A percentile compares a stretch with the other conserved stretches of the same genome.
These are phyloP conservation scores for Aspergillus hortae DNA, from an alignment of 2,329 filamentous ascomycete genomes.

Conservation along the genomic window DNA sequence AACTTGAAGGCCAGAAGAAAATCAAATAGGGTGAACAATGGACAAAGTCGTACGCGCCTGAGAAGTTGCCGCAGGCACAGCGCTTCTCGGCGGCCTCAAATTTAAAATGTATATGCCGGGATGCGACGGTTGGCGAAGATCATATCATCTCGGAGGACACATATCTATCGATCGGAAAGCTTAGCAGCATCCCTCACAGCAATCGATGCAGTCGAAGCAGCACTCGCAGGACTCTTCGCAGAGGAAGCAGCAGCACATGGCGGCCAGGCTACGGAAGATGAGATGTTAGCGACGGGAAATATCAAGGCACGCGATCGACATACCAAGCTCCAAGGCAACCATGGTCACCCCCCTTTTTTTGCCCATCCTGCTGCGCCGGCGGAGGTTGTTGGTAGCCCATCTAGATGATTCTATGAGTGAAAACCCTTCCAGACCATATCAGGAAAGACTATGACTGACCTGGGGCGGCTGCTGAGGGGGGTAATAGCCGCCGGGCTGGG, in stretches of 20 bases:
- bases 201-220: slow-evolving; percentile 60
- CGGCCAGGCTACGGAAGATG: slow-evolving; percentile 43
- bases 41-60: too few relatives aligned
- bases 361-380: too few relatives aligned
- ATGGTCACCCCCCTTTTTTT: too few relatives aligned
- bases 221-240: slow-evolving; percentile 63
- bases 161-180: slow-evolving; percentile 12
- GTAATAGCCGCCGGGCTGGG: too few relatives aligned
- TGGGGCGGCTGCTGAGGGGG: slow-evolving; percentile 14
- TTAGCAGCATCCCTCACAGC: slow-evolving; percentile 42
- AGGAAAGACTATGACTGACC: too few relatives aligned
- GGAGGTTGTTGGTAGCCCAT: too few relatives aligned
- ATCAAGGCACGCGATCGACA: slow-evolving; percentile 12
- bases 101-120: neutral
- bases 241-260: slow-evolving; percentile 61
- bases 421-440: too few relatives aligned
- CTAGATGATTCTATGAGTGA: too few relatives aligned
- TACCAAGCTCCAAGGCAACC: slow-evolving; percentile 53
- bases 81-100: neutral
- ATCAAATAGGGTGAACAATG: too few relatives aligned
- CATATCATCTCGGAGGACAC: slow-evolving; percentile 21
- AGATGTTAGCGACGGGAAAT: slow-evolving; percentile 9
- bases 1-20: too few relatives aligned
- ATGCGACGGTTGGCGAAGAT: slow-evolving; percentile 13
- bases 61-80: neutral